Evolutionary conservation across 768 basidiomycete genomes (phyloP).

Genomic region (Pleurotus giganteus): DNA sequence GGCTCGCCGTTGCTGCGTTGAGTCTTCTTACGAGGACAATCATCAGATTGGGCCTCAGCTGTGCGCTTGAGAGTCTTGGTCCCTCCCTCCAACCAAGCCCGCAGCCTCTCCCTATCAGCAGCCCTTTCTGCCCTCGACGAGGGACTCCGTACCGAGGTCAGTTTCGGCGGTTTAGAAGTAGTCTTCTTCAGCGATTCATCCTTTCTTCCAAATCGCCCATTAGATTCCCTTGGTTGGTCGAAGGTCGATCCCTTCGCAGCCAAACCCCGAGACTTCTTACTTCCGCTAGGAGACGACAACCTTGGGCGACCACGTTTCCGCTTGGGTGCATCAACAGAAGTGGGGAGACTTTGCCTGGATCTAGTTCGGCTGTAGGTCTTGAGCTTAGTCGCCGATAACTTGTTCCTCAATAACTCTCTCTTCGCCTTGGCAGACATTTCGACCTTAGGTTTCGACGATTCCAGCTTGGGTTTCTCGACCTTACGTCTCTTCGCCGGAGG

Average conservation of each 20-base stretch:
- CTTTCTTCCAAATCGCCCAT: slow-evolving; percentile 71
- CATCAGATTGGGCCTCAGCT: background rate
- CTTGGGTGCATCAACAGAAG: slow-evolving; percentile 19
- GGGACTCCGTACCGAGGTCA: slow-evolving; percentile 4
- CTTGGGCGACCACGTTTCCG: slow-evolving; percentile 44
- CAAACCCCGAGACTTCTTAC: slow-evolving; percentile 16
- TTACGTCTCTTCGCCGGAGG: slow-evolving; percentile 50
- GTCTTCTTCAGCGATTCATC: slow-evolving; percentile 38
- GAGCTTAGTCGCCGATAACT: background rate
- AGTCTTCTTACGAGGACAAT: slow-evolving; percentile 9
- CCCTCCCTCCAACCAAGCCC: slow-evolving; percentile 29
- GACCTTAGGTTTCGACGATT: slow-evolving; percentile 19
- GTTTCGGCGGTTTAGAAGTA: slow-evolving; percentile 1
- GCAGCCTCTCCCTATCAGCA: slow-evolving; percentile 39
- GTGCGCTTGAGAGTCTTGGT: slow-evolving; percentile 1
- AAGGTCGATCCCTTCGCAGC: slow-evolving; percentile 21
- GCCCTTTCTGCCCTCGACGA: slow-evolving; percentile 39
- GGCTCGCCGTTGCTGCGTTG: slow-evolving; percentile 25
- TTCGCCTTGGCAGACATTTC: slow-evolving; percentile 24
- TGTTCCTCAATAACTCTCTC: slow-evolving; percentile 6
- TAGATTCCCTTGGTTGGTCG: slow-evolving; percentile 57
- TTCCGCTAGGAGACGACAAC: slow-evolving; percentile 25
- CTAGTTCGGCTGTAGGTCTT: slow-evolving; percentile 9
- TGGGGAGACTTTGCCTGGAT: slow-evolving; percentile 16
- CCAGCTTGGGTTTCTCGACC: slow-evolving; percentile 27